Base-by-base conservation (phyloP, 352 stramenopile species). In the Stephanocyclus meneghinianus region DNA sequence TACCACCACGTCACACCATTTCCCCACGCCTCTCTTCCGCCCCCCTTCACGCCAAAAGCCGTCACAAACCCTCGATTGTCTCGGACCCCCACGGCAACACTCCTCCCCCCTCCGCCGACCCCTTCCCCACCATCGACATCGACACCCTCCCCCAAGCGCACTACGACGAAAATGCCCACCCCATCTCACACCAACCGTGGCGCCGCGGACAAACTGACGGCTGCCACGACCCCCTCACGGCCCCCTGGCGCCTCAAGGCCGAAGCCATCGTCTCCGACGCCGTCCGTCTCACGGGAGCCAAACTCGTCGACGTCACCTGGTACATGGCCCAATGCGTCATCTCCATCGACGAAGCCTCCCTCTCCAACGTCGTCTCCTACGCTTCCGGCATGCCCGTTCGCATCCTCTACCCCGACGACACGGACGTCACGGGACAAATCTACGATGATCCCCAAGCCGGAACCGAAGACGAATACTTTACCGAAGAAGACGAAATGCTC, bases 151-250 rank as follows among this genome's bases (percentile, higher is more conserved):
- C 75, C 21, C 83, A 91, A 75, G 44, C 81, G 1, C 37, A 82
- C 6, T 88, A 85, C 40, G 77, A 89, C 40, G 32, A 61, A 30
- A 21, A 67, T 15, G 57, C 71, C 56, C 74, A 83, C 30, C 85
- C 83, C 8, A 83, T 93, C 59, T 74, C 81, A 0, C 73, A 90
- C 67, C 88, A 93, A 71, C 85, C 86, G 29, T 93, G 88, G 88
- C 77, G 88, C 51, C 69, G 82, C 35, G 88, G 88, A 3, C 65
- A 85, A 29, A 89, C 80, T 0, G 73, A 83, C 18, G 88, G 88
- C n/a, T 93, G 88, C 50, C 81, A 91, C 50, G 86, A 89, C 79
- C 86, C 88, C 0, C 83, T 93, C 74, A 79, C 78, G 21, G 69
- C 79, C 26, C 48, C 66, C 8, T 93, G 88, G 88, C 48, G 88